phyloP scores from a whole-genome alignment of 108 stramenopile species.

The Fragilaria crotonensis region DNA sequence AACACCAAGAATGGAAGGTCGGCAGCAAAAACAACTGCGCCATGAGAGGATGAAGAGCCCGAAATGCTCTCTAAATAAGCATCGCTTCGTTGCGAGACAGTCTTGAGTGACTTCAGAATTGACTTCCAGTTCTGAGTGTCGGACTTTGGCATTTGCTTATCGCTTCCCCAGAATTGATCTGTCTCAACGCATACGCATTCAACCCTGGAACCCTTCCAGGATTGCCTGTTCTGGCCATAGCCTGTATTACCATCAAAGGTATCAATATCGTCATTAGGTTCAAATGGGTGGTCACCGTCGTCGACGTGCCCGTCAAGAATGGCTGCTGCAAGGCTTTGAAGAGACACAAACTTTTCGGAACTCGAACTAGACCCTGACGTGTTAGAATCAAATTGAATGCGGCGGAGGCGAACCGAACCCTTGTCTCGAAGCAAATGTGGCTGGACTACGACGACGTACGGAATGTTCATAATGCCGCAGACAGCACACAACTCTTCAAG shows the following conservation, averaged over 20 bases:
- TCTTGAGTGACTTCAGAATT: constrained; percentile 28
- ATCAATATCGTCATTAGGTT: not conserved
- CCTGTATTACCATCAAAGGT: not conserved
- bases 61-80: constrained; percentile 14
- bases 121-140: constrained; percentile 34
- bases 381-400: constrained; percentile 14
- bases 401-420: constrained; percentile 55
- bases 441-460: constrained; percentile 70
- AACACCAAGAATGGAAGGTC: constrained; percentile 42
- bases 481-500: constrained; percentile 60
- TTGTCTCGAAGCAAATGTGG: constrained; percentile 66
- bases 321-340: constrained; percentile 35
- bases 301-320: constrained; percentile 26
- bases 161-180: constrained; percentile 56
- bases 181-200: constrained; percentile 66
- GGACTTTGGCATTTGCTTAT: constrained; percentile 16
- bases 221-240: not conserved
- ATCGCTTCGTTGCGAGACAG: constrained; percentile 23
- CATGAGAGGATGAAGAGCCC: constrained; percentile 3
- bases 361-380: constrained; percentile 13
- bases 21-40: constrained; percentile 33
- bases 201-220: constrained; percentile 6
- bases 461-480: constrained; percentile 65
- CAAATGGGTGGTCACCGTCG: not conserved
- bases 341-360: constrained; percentile 35